phyloP scores from a whole-genome alignment of 345 rosid species.

The Erysimum cheiranthoides region DNA sequence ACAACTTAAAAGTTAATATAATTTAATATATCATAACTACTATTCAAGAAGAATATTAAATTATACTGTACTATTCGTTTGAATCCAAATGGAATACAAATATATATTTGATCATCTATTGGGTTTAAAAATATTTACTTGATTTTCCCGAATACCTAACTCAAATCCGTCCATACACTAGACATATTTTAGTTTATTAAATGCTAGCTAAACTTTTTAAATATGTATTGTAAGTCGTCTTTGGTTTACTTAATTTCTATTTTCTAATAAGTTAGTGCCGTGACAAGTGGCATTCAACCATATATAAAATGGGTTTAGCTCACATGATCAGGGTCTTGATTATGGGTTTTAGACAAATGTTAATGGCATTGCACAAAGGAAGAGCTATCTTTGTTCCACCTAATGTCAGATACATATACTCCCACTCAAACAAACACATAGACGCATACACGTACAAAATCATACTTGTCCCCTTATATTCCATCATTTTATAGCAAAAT shows the following conservation, averaged over 20 bases:
- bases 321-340: slow-evolving; percentile 34
- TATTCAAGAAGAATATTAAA: background rate
- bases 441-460: slow-evolving; percentile 31
- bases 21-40: background rate
- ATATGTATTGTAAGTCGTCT: slow-evolving; percentile 18
- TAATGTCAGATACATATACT: slow-evolving; percentile 16
- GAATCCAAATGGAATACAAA: background rate
- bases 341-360: slow-evolving; percentile 16
- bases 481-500: slow-evolving; percentile 14
- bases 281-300: slow-evolving; percentile 26
- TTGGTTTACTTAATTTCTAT: slow-evolving; percentile 1
- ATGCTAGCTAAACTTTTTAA: background rate
- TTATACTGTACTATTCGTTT: background rate
- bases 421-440: slow-evolving; percentile 36
- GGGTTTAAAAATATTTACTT: background rate
- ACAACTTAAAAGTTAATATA: background rate
- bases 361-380: slow-evolving; percentile 29
- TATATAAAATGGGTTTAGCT: slow-evolving; percentile 10
- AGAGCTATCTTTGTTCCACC: slow-evolving; percentile 34
- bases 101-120: background rate
- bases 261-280: background rate
- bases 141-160: background rate
- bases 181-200: background rate
- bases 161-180: background rate
- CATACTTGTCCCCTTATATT: slow-evolving; percentile 13